phyloP scores from a whole-genome alignment of 768 basidiomycete genomes.

The Botryobasidium botryosum region DNA sequence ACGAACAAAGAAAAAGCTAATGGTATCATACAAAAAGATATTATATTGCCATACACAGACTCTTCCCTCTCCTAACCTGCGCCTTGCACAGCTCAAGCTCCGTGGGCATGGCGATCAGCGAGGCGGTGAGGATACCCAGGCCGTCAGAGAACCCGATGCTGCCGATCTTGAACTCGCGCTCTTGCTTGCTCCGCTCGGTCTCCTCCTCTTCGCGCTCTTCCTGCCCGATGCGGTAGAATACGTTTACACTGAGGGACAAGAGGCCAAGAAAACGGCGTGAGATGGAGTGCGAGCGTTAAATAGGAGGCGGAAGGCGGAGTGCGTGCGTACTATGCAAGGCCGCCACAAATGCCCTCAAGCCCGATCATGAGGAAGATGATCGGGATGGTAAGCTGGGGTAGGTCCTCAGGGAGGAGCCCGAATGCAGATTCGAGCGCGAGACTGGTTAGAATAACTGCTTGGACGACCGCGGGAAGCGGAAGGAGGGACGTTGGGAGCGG shows the following conservation, averaged over 20 bases:
- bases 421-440: slow-evolving; percentile 51
- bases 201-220: slow-evolving; percentile 38
- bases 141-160: slow-evolving; percentile 78
- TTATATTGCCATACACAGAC: slow-evolving; percentile 48
- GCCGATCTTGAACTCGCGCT: slow-evolving; percentile 79
- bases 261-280: slow-evolving; percentile 1
- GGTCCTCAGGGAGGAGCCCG: slow-evolving; percentile 40
- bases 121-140: slow-evolving; percentile 49
- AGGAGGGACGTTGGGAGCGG: slow-evolving; percentile 55
- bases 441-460: slow-evolving; percentile 44
- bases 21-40: no score
- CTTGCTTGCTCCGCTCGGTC: slow-evolving; percentile 47
- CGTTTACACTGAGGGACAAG: slow-evolving; percentile 48
- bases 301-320: slow-evolving; percentile 12
- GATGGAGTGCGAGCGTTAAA: slow-evolving; percentile 9
- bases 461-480: slow-evolving; percentile 57
- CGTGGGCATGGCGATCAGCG: slow-evolving; percentile 49
- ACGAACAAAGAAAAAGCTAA: not conserved
- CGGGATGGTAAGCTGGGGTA: slow-evolving; percentile 34
- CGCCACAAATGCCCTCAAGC: slow-evolving; percentile 84
- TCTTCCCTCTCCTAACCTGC: slow-evolving; percentile 54
- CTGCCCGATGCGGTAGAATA: slow-evolving; percentile 69
- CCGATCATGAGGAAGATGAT: slow-evolving; percentile 64
- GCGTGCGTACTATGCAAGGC: slow-evolving; percentile 75
- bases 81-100: slow-evolving; percentile 61